These are phyloP conservation scores for Camellia japonica DNA, from an alignment of 148 eudicot species.

Conservation along the genomic window DNA sequence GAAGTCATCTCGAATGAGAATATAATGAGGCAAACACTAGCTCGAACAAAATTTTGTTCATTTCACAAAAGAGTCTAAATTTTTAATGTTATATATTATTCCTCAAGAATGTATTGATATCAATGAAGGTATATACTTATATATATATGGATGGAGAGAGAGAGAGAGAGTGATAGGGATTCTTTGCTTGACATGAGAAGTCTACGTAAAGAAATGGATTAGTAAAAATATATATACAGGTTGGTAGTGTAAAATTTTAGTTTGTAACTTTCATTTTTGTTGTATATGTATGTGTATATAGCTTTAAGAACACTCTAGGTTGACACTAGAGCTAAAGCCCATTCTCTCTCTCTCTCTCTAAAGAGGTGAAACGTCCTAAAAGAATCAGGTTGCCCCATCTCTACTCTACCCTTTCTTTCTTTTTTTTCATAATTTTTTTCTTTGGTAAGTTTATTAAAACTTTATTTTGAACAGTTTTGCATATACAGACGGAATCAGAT, in stretches of 20 bases:
- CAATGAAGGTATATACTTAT: not conserved
- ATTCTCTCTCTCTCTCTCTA: constrained; percentile 4
- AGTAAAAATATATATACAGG: constrained; percentile 8
- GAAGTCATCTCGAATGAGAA: too few relatives aligned
- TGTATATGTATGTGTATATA: constrained; percentile 10
- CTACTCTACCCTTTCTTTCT: constrained; percentile 26
- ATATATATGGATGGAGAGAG: not conserved
- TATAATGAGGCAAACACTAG: too few relatives aligned
- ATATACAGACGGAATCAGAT: not conserved
- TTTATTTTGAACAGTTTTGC: not conserved
- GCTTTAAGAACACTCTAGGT: constrained; percentile 57
- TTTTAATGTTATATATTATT: not conserved
- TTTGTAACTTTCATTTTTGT: constrained; percentile 27
- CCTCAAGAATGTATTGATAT: not conserved
- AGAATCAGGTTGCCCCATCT: constrained; percentile 39
- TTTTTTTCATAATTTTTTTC: not conserved
- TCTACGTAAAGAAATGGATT: constrained; percentile 29
- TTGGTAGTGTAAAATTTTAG: constrained; percentile 22
- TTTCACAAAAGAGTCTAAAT: too few relatives aligned
- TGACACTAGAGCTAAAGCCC: constrained; percentile 44
- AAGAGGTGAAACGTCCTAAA: constrained; percentile 41
- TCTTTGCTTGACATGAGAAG: constrained; percentile 30
- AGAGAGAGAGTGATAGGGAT: constrained; percentile 14
- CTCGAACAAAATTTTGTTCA: too few relatives aligned
- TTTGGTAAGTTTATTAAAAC: not conserved